Base-by-base conservation (phyloP, 495 filamentous ascomycete species). In the Lophiostoma macrostomum region DNA sequence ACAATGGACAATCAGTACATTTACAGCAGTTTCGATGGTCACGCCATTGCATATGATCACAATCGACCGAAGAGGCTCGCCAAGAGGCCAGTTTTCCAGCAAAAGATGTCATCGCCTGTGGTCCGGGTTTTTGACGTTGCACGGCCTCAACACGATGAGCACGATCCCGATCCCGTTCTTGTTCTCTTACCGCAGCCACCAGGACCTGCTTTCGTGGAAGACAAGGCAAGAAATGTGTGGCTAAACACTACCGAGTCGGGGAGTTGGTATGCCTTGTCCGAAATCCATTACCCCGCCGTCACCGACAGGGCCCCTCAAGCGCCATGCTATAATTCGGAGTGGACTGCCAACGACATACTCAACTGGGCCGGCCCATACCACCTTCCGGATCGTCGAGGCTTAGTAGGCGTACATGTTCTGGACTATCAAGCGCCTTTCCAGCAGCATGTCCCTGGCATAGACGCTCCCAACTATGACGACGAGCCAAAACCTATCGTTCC, bases 201-300 rank as follows among this genome's bases (percentile, higher is more conserved):
- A 3, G 80, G 85, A 45, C 89, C 89, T 0, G 71, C 78, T 6
- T 74, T 80, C 76, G 29, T 55, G 16, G 76, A 81, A 42, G 79
- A 79, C 13, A 74, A 79, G 22, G 80, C 79, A 32, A 71, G 77
- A 46, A 82, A 82, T 29, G 84, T 95, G 2, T 96, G 93, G 65
- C 79, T 98, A 39, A 94, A 96, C 64, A 84, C 83, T 48, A 96
- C 89, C 6, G 80, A 86, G 56, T 75, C 76, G 30, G 91, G 90
- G 30, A 84, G 88, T 51, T 96, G 91, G 89, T 98, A 91, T 69
- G 93, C 91, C 14, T 80, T 98, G 69, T 96, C 93, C 0, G 91
- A 94, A 43, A 79, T 69, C 47, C 85, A 81, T 3, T 98, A 95
- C 61, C 93, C 93, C 6, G 67, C 87, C 6, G 85, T 91, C 18